Conservation (phyloP, 805 yeast species). For the Lipomyces kockii region DNA sequence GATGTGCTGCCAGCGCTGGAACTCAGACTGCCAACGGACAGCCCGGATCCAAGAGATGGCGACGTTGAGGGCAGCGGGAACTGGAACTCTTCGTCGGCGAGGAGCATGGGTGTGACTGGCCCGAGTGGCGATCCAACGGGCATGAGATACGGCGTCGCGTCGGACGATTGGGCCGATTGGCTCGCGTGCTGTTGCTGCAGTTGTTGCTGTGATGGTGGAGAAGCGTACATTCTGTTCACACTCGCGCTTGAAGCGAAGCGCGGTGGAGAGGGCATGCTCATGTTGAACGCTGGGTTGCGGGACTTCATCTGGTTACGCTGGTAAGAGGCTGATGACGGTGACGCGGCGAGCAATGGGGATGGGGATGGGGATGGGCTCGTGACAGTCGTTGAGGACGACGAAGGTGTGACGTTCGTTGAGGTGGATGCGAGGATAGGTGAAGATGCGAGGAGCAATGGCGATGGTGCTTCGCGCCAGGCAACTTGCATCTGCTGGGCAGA, state of each 20-base stretch:
- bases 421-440: constrained; percentile 22
- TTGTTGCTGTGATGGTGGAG: neutral
- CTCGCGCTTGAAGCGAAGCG: constrained; percentile 10
- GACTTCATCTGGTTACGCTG: constrained; percentile 21
- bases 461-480: constrained; percentile 20
- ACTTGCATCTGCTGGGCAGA: constrained; percentile 1
- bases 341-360: constrained; percentile 18
- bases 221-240: constrained; percentile 7
- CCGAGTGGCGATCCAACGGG: constrained; percentile 35
- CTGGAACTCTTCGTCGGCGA: constrained; percentile 34
- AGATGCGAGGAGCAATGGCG: constrained; percentile 27
- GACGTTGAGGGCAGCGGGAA: constrained; percentile 14
- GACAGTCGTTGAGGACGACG: constrained; percentile 9
- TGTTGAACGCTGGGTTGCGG: constrained; percentile 20
- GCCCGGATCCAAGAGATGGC: neutral
- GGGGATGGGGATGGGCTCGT: constrained; percentile 12
- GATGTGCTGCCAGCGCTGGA: neutral
- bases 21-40: neutral
- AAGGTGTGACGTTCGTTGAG: constrained; percentile 14
- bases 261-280: constrained; percentile 30
- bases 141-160: constrained; percentile 30
- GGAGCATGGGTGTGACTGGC: constrained; percentile 36
- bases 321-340: constrained; percentile 8
- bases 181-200: neutral
- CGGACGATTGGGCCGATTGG: neutral